Conservation (phyloP, 768 basidiomycete species). For the Sporobolomyces phaffii region DNA sequence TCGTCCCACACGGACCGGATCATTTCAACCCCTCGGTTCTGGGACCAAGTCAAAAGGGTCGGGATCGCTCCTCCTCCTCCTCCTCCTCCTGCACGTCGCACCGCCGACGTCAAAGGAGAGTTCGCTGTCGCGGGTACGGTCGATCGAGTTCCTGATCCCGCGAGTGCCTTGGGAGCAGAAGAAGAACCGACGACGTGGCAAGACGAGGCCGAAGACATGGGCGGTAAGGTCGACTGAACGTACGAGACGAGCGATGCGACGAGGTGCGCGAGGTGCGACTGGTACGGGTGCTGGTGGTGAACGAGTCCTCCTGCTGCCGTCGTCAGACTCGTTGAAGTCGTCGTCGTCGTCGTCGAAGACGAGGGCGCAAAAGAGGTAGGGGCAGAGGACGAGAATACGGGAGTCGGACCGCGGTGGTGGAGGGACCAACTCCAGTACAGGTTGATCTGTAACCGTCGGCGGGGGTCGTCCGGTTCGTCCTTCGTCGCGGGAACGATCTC, state of each 20-base stretch:
- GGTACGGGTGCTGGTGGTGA: background rate
- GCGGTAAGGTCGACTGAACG: too few species aligned
- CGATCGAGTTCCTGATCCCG: too few species aligned
- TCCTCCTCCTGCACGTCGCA: conserved; percentile 15
- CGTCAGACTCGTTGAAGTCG: too few species aligned
- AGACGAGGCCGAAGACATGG: too few species aligned
- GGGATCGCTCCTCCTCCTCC: conserved; percentile 13
- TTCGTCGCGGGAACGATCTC: conserved; percentile 26
- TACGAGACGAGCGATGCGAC: conserved; percentile 23
- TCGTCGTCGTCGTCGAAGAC: background rate
- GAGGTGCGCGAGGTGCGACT: conserved; percentile 5
- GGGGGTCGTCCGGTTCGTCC: background rate
- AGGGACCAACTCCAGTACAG: conserved; percentile 37
- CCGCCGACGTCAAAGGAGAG: too few species aligned
- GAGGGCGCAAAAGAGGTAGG: background rate
- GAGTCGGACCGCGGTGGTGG: background rate
- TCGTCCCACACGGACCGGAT: conserved; percentile 16
- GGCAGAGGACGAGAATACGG: background rate
- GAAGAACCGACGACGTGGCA: background rate
- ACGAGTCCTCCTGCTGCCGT: too few species aligned
- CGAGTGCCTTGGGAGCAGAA: too few species aligned
- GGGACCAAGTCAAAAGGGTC: conserved; percentile 23
- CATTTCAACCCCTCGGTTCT: conserved; percentile 5
- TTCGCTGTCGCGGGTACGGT: conserved; percentile 3
- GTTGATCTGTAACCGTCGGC: conserved; percentile 3